These are phyloP conservation scores for Solanum acaule DNA, from an alignment of 257 asterid species.

Conservation along the genomic window DNA sequence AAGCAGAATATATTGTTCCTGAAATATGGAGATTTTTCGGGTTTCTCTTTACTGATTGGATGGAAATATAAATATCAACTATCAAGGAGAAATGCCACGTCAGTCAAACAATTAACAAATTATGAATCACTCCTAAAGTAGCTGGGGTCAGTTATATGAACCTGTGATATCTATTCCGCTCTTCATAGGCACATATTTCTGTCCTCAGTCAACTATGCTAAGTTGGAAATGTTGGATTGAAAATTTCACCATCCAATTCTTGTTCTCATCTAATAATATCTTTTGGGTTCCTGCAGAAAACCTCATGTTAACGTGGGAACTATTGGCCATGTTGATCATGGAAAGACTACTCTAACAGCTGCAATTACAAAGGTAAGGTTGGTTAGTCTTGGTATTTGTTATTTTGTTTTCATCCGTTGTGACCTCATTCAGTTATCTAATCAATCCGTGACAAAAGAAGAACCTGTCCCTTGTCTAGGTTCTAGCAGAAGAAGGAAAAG, in stretches of 20 bases:
- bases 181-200: not conserved
- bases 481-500: conserved; percentile 81
- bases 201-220: not conserved
- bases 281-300: conserved; percentile 39
- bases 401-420: not conserved
- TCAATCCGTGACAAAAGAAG: not conserved
- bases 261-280: not conserved
- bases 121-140: not conserved
- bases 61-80: not conserved
- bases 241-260: not conserved
- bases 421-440: not conserved
- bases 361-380: conserved; percentile 79
- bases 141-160: not conserved
- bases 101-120: not conserved
- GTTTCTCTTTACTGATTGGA: not conserved
- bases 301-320: conserved; percentile 98
- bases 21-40: not conserved
- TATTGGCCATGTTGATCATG: conserved; percentile 98
- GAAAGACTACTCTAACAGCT: conserved; percentile 93
- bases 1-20: not conserved
- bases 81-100: not conserved
- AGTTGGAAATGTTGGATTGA: not conserved
- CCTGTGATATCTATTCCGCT: not conserved
- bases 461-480: conserved; percentile 31
- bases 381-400: not conserved